A percentile compares a stretch with the other conserved stretches of the same genome.
Conservation (phyloP, 805 yeast species). For the Nakazawaea ishiwadae region DNA sequence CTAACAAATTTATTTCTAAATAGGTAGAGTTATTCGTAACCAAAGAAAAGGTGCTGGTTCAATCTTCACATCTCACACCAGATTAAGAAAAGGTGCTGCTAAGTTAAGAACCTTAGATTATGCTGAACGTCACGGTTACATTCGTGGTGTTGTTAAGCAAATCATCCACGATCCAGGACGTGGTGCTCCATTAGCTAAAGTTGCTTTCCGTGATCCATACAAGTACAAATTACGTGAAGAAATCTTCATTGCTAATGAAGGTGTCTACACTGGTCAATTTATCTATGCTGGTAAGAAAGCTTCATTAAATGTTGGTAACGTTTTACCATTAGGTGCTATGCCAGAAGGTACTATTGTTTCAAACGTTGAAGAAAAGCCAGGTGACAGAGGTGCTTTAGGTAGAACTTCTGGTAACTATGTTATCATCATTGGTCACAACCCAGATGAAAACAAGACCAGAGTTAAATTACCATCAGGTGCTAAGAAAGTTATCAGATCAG, state of each 20-base stretch:
- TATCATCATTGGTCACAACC: conserved; percentile 98
- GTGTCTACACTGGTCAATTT: conserved; percentile 99
- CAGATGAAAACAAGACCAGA: conserved; percentile 98
- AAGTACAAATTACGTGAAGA: conserved; percentile 96
- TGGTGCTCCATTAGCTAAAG: conserved; percentile 99
- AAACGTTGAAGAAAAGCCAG: conserved; percentile 97
- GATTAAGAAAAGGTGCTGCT: conserved; percentile 99
- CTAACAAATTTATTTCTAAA: conserved; percentile 11
- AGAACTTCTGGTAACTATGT: conserved; percentile 99
- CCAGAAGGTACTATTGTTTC: conserved; percentile 99
- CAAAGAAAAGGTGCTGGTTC: conserved; percentile 99
- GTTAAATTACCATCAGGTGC: conserved; percentile 99
- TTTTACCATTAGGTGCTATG: conserved; percentile 92
- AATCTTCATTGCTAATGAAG: conserved; percentile 98
- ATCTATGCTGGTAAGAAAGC: conserved; percentile 99
- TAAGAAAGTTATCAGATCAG: conserved; percentile 91
- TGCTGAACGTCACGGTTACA: conserved; percentile 99
- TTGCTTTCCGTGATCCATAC: conserved; percentile 99
- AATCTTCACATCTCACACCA: conserved; percentile 99
- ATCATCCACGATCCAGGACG: conserved; percentile 99
- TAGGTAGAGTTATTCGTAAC: conserved; percentile 99
- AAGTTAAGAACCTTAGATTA: conserved; percentile 98
- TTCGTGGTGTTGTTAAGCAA: conserved; percentile 98
- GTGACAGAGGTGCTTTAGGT: conserved; percentile 99
- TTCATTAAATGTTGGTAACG: conserved; percentile 93